Conservation (phyloP, 163 green algal species). For the Volvox carteri region DNA sequence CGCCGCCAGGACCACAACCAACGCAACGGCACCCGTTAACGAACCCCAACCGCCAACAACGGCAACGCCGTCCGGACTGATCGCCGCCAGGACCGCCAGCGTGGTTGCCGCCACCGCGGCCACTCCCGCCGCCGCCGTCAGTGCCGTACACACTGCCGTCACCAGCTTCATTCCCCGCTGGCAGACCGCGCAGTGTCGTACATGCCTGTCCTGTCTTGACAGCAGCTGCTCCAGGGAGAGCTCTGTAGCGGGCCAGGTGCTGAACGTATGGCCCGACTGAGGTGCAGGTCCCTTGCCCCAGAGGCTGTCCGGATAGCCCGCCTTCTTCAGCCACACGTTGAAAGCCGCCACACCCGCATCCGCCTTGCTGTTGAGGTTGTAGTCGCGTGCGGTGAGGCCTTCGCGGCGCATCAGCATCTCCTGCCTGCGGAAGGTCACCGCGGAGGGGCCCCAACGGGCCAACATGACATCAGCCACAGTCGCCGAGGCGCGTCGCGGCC, state of each 20-base stretch:
- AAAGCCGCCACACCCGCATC: constrained; percentile 51
- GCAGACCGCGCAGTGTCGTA: constrained; percentile 41
- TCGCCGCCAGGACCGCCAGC: background rate
- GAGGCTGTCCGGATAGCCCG: constrained; percentile 43
- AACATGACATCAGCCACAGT: too few relatives aligned
- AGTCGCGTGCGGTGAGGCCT: constrained; percentile 46
- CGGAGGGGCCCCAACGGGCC: too few relatives aligned
- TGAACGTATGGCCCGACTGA: background rate
- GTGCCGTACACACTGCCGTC: background rate
- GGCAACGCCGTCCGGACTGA: background rate
- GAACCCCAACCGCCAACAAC: constrained; percentile 30
- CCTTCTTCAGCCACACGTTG: background rate
- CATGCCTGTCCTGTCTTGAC: constrained; percentile 31
- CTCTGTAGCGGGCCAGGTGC: background rate
- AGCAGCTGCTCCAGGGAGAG: constrained; percentile 22
- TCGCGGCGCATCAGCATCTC: constrained; percentile 54
- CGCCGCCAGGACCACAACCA: background rate
- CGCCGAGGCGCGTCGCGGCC: too few relatives aligned
- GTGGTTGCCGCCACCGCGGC: background rate
- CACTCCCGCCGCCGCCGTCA: constrained; percentile 41
- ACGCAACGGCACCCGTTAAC: background rate
- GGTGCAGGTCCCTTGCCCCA: background rate
- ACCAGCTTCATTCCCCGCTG: constrained; percentile 12
- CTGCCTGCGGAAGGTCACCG: constrained; percentile 56
- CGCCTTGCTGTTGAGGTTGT: constrained; percentile 47